Evolutionary conservation across 2,329 filamentous ascomycete genomes (phyloP).

Genomic region (Bipolaris oryzae): DNA sequence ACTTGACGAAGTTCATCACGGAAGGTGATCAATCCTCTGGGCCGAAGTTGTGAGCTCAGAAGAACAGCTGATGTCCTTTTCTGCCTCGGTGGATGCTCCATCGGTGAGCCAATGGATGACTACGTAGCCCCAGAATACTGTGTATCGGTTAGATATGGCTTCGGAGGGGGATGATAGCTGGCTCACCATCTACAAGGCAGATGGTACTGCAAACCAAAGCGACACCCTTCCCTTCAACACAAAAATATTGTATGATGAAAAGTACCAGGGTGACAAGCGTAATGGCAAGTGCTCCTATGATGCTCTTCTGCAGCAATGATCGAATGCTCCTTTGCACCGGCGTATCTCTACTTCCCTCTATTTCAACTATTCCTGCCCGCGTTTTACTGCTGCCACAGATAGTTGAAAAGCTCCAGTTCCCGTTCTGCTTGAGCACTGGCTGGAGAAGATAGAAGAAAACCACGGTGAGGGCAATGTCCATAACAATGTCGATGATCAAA

Average conservation of each 20-base stretch:
- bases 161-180: background rate
- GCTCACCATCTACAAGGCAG: constrained; percentile 48
- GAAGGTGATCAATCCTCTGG: background rate
- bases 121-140: background rate
- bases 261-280: constrained; percentile 47
- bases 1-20: background rate
- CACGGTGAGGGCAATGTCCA: constrained; percentile 44
- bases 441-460: constrained; percentile 47
- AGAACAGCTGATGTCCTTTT: background rate
- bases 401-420: background rate
- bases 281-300: constrained; percentile 42
- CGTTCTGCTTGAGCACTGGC: constrained; percentile 21
- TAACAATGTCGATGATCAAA: constrained; percentile 43
- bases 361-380: background rate
- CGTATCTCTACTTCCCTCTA: constrained; percentile 9
- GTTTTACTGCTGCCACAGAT: background rate
- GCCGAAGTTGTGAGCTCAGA: background rate
- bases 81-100: background rate
- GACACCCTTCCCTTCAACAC: constrained; percentile 37
- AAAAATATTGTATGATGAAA: constrained; percentile 31
- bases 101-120: background rate
- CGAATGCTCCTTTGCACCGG: constrained; percentile 27
- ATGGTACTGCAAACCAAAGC: constrained; percentile 48
- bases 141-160: background rate
- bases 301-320: constrained; percentile 35